Evolutionary conservation across 805 yeast genomes (phyloP), one percentile per base, ranked within the genome.

Genomic region (Candida andamanensis): DNA sequence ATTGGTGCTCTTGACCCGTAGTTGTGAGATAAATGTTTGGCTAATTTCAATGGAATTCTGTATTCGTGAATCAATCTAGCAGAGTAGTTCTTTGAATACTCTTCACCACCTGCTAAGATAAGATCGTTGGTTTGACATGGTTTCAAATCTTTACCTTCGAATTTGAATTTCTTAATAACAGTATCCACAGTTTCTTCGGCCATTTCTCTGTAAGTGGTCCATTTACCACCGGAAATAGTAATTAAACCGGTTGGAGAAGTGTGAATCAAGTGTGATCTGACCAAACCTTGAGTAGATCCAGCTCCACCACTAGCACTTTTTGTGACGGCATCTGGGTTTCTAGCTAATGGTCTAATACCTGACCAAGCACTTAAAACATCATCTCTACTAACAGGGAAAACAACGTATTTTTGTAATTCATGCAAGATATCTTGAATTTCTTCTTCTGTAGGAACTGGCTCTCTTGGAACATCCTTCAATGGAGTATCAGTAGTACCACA

Each of bases 161-260:
- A 67, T 30, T 63, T 62, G 35, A 60, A 60, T 26, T 54, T 45
- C 51, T 74, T 67, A 29, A 85, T 69, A 33, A 83, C 77, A 45
- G 76, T 76, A 57, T 85, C 80, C 28, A 89, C 79, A 27, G 95
- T 85, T 65, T 90, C 95, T 64, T 89, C 80, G 15, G 97, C 95
- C 97, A 89, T 89, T 67, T 86, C 95, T 67, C 97, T 76, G 69
- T 89, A 90, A 22, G 97, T 89, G 33, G 97, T 89, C 97, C 97
- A 89, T 66, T 89, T 89, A 58, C 97, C 97, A 50, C 97, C 97
- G 13, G 95, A 80, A 45, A 89, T 83, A 24, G 97, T 89, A 24
- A 89, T 69, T 46, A 89, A 72, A 16, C 90, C 92, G 35, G 82
- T 70, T 37, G 70, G 77, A 20, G 94, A 74, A 18, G 76, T 69